phyloP scores from a whole-genome alignment of 768 basidiomycete genomes.

The Russula griseocarnosa region DNA sequence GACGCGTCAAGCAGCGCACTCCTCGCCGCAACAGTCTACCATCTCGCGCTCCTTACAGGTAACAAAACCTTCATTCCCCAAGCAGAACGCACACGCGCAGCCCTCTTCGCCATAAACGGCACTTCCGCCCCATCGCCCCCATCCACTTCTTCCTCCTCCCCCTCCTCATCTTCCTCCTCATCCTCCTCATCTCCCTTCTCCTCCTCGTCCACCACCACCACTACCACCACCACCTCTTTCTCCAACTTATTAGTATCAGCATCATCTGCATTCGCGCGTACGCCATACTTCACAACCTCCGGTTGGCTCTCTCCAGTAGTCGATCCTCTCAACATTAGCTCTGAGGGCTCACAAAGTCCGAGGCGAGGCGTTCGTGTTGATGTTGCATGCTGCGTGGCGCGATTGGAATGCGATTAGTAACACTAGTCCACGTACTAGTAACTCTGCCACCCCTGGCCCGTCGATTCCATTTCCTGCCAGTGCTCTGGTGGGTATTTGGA shows the following conservation, averaged over 20 bases:
- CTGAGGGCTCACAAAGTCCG: conserved; percentile 57
- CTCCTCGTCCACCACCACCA: too few relatives aligned
- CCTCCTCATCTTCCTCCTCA: not conserved
- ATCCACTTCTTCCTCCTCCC: not conserved
- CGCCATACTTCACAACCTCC: conserved; percentile 47
- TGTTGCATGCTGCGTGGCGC: conserved; percentile 68
- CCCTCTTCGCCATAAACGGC: conserved; percentile 33
- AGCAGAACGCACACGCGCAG: conserved; percentile 54
- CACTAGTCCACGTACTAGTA: conserved; percentile 37
- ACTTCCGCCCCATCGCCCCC: conserved; percentile 9
- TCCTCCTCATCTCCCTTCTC: too few relatives aligned
- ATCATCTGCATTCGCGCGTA: not conserved
- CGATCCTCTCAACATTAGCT: conserved; percentile 55
- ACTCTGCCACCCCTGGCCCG: not conserved
- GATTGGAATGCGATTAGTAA: conserved; percentile 59
- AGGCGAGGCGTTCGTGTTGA: conserved; percentile 75
- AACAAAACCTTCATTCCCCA: conserved; percentile 48
- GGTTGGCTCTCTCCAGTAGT: conserved; percentile 76
- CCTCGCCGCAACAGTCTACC: conserved; percentile 72
- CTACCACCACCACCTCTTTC: too few relatives aligned
- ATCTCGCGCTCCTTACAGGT: conserved; percentile 53
- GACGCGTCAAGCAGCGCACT: conserved; percentile 74
- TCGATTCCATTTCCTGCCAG: too few relatives aligned
- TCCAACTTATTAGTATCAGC: too few relatives aligned
- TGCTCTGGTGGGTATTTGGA: too few relatives aligned